Conservation (phyloP, 495 filamentous ascomycete species). For the Parmelia sp. region DNA sequence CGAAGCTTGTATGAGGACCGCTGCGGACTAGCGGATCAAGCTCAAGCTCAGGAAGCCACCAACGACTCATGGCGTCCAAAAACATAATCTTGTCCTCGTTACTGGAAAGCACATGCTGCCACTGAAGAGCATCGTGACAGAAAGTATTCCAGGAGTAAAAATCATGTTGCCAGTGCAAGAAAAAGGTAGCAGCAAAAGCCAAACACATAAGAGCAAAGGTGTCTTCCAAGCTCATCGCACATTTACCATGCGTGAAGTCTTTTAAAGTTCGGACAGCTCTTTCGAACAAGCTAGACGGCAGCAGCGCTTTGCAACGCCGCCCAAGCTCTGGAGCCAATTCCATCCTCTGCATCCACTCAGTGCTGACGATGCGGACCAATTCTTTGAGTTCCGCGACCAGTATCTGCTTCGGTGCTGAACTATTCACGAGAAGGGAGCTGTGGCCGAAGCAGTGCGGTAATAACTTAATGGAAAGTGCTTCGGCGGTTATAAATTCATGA, state of each 20-base stretch:
- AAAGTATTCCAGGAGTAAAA: neutral
- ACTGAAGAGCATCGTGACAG: conserved; percentile 1
- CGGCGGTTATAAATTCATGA: neutral
- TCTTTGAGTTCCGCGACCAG: conserved; percentile 5
- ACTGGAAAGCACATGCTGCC: neutral
- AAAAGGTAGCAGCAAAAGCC: conserved; percentile 8
- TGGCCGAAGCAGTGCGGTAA: neutral
- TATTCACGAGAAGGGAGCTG: neutral
- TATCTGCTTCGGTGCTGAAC: neutral
- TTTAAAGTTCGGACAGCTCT: neutral
- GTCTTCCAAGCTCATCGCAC: neutral
- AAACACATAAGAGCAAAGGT: conserved; percentile 10
- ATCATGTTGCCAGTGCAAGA: neutral
- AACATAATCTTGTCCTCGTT: neutral
- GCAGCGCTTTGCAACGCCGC: neutral
- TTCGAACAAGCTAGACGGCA: neutral
- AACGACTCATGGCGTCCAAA: conserved; percentile 4
- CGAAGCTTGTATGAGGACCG: neutral
- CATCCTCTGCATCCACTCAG: conserved; percentile 10
- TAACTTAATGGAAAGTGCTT: neutral
- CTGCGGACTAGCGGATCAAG: neutral
- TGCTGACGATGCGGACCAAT: neutral
- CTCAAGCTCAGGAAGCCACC: neutral
- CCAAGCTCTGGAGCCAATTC: neutral
- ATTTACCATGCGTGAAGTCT: neutral